Conservation (phyloP, 805 yeast species). For the Saccharomycopsis fibuligera region DNA sequence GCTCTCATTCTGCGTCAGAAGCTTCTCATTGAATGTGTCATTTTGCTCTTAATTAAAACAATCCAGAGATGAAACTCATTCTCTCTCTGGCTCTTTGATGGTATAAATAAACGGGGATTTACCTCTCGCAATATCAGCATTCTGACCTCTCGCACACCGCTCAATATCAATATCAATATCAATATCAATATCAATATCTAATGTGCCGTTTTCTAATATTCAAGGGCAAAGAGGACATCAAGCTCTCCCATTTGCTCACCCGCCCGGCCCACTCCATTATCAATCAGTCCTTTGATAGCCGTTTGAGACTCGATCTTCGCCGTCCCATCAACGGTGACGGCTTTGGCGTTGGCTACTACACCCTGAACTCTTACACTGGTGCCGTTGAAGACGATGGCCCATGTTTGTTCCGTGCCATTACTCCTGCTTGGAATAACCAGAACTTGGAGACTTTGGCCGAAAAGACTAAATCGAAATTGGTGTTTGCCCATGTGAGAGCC, state of each 20-base stretch:
- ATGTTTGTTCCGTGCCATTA: slow-evolving; percentile 89
- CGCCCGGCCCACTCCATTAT: slow-evolving; percentile 96
- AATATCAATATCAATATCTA: no score
- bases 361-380: slow-evolving; percentile 41
- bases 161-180: no score
- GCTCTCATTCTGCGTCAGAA: no score
- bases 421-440: slow-evolving; percentile 97
- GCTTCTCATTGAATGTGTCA: no score
- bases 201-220: slow-evolving; percentile 94
- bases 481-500: slow-evolving; percentile 95
- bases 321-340: slow-evolving; percentile 98
- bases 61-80: no score
- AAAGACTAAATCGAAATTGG: slow-evolving; percentile 76
- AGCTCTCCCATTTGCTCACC: slow-evolving; percentile 79
- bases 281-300: slow-evolving; percentile 88
- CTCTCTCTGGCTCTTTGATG: no score
- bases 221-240: slow-evolving; percentile 81
- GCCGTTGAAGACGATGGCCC: slow-evolving; percentile 59
- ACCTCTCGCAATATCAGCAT: no score
- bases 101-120: no score
- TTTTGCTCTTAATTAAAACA: no score
- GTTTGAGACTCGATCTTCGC: slow-evolving; percentile 78
- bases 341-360: slow-evolving; percentile 93
- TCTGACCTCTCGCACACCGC: no score
- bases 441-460: slow-evolving; percentile 80